Evolutionary conservation across 108 stramenopile genomes (phyloP).

Genomic region (Pseudonitzschia delicatissima): DNA sequence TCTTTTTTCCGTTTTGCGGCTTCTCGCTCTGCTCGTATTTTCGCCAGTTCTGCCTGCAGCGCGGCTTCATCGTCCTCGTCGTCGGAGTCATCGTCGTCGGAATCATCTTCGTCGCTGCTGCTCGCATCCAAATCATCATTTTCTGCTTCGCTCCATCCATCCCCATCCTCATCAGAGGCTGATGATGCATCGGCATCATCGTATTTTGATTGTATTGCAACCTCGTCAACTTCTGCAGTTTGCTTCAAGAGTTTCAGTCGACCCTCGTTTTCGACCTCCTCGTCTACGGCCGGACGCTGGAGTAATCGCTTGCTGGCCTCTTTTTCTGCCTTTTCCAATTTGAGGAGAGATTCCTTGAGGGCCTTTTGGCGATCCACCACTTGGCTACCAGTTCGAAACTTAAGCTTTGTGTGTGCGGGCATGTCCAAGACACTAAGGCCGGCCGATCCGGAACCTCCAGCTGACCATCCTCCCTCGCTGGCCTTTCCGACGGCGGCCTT

Average conservation of each 20-base stretch:
- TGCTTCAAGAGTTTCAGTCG: conserved; percentile 68
- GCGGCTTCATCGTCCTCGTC: conserved; percentile 94
- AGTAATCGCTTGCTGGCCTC: conserved; percentile 41
- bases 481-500: conserved; percentile 89
- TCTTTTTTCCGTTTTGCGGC: conserved; percentile 70
- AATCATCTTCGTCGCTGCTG: conserved; percentile 57
- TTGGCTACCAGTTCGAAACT: conserved; percentile 65
- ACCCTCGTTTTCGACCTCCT: conserved; percentile 59
- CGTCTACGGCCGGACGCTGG: conserved; percentile 34
- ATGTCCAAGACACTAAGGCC: conserved; percentile 54
- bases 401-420: conserved; percentile 84
- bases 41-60: conserved; percentile 88
- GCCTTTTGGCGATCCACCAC: conserved; percentile 57
- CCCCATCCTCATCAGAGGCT: conserved; percentile 43
- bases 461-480: conserved; percentile 81
- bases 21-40: conserved; percentile 86
- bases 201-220: conserved; percentile 43
- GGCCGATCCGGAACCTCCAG: conserved; percentile 66
- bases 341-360: conserved; percentile 68
- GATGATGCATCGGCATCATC: conserved; percentile 44
- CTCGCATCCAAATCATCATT: conserved; percentile 58
- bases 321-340: conserved; percentile 74
- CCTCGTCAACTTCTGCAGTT: conserved; percentile 80
- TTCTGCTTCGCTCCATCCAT: conserved; percentile 50
- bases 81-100: conserved; percentile 47